These are phyloP conservation scores for Chaetomium sp. DNA, from an alignment of 2,329 filamentous ascomycete genomes.

Conservation along the genomic window DNA sequence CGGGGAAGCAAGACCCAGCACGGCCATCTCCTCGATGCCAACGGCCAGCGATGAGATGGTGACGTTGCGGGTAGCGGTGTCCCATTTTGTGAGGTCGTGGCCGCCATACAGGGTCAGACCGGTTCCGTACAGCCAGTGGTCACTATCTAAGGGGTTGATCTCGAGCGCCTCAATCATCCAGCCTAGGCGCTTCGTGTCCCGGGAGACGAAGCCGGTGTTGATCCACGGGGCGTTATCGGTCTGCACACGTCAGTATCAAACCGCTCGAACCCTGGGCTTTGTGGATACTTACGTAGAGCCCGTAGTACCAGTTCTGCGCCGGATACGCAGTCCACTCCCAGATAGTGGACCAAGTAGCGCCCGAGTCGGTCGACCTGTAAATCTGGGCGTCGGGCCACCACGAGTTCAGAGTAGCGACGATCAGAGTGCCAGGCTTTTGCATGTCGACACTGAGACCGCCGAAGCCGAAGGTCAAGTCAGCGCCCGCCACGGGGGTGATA, in stretches of 20 bases:
- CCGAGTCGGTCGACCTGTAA: slow-evolving; percentile 58
- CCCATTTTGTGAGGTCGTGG: slow-evolving; percentile 59
- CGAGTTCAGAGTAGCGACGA: slow-evolving; percentile 59
- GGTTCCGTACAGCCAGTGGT: slow-evolving; percentile 64
- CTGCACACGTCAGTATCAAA: slow-evolving; percentile 33
- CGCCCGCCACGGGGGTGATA: slow-evolving; percentile 56
- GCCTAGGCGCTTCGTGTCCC: slow-evolving; percentile 54
- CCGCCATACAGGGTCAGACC: slow-evolving; percentile 47
- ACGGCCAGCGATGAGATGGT: slow-evolving; percentile 54
- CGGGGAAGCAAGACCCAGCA: slow-evolving; percentile 52
- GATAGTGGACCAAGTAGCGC: slow-evolving; percentile 54
- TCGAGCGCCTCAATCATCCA: slow-evolving; percentile 64
- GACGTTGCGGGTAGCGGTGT: slow-evolving; percentile 48
- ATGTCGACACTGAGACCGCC: slow-evolving; percentile 58
- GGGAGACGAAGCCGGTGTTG: slow-evolving; percentile 50
- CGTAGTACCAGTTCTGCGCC: slow-evolving; percentile 49
- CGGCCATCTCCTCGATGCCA: slow-evolving; percentile 57
- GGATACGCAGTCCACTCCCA: slow-evolving; percentile 56
- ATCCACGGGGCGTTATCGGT: slow-evolving; percentile 57
- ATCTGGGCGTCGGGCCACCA: slow-evolving; percentile 63
- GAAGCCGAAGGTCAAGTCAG: slow-evolving; percentile 55
- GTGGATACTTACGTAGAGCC: slow-evolving; percentile 27
- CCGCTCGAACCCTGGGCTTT: fast-evolving
- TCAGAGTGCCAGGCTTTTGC: slow-evolving; percentile 56
- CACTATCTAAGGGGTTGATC: slow-evolving; percentile 60